Base-by-base conservation (phyloP, 768 basidiomycete species). In the Hericium coralloides region DNA sequence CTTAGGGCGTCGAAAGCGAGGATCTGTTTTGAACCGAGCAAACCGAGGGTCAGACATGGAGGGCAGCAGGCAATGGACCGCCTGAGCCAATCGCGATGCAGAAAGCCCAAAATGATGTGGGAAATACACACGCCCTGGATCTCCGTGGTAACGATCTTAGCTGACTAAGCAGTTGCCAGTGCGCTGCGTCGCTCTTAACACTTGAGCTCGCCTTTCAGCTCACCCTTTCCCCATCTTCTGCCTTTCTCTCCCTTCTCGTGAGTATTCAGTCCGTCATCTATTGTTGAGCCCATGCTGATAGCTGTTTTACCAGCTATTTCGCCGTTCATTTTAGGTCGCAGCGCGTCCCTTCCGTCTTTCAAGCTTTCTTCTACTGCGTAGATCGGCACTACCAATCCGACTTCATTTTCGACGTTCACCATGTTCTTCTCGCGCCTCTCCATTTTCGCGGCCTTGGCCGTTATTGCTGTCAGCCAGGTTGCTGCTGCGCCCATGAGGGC, bases 41-140 rank as follows among this genome's bases (percentile, higher is more conserved):
- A 98, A 99, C 20, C 95, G 82, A n/a, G 89, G 77, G 71, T 97
- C 91, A 14, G 87, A 81, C 84, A 87, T 85, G 62, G 57, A 14
- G 50, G 50, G 54, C 38, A 55, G 57, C 50, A 53, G 31, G 45
- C 38, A 36, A 43, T 20, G 14, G 5, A 31, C 25, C 55, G 37
- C 20, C 38, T 53, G 49, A 56, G 37, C 48, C 55, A 49, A 55
- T 48, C 52, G 38, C 31, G 6, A 26, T 22, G 36, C 36, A 23
- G 23, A 22, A 26, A 48, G n/a, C 17, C 38, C 9, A 36, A 54
- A 38, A 17, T 37, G 52, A 52, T 38, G 49, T 23, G 52, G 17
- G 25, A 36, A 17, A 52, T 31, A 31, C 43, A 45, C 43, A 45
- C 31, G 20, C 17, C 7, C 49, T 23, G 18, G 43, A 31, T 49